Base-by-base conservation (phyloP, 163 green algal species). In the Chloroidium sp. region DNA sequence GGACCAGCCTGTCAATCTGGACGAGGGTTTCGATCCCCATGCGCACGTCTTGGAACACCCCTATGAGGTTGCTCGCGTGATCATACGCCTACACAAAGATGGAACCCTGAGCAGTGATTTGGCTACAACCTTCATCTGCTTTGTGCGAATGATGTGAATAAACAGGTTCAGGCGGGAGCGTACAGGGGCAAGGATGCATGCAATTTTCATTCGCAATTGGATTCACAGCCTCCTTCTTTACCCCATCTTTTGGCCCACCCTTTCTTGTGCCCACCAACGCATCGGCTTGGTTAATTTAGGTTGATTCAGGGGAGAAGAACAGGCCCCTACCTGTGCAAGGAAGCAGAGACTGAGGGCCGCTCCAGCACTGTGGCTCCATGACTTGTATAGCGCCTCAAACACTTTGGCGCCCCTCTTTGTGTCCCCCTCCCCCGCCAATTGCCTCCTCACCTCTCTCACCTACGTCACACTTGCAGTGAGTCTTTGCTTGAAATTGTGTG, bases 1-100 rank as follows among this genome's bases (percentile, higher is more conserved):
- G 87, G 59, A 98, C 94, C 69, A 98, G 84, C 59, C 91, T 85
- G 86, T 97, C 91, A 62, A 97, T 80, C 87, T 97, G 89, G 75
- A 92, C 85, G 62, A 95, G 91, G 69, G 93, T 84, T 82, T 94
- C 91, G 10, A 90, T 80, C 3, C 85, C 86, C 60, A 95, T 85
- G 1, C 88, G 89, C 81, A 96, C 84, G 57, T 87, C 77, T 0
- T 82, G 87, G 64, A 94, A 92, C 2, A 85, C 87, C 0, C 86
- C 76, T 4, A 95, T 86, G 69, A 97, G 78, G 36, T 92, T 90
- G 8, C 79, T 87, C 3, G 89, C 90, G 62, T 96, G 92, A 60
- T 85, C 86, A 77, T 96, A 93, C 12, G 89, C 89, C 79, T 82
- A 69, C 77, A 14, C 76, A 67, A 4, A 77, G 85, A 77, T 36